Conservation (phyloP, 1,139 yeast species). For the Sugiyamaella grinbergsii region DNA sequence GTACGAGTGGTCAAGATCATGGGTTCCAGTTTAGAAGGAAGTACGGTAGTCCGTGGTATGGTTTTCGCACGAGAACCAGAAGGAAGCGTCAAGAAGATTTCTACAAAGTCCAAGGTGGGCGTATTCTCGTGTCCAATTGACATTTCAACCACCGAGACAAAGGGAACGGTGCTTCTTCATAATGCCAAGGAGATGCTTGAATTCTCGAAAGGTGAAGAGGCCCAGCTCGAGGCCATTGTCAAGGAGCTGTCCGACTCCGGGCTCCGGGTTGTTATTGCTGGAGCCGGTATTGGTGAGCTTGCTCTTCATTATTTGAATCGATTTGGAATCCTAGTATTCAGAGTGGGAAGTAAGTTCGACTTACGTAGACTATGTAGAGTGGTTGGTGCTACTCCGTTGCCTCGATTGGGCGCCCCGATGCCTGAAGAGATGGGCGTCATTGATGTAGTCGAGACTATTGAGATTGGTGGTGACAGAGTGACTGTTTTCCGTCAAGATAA, state of each 20-base stretch:
- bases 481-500: slow-evolving; percentile 86
- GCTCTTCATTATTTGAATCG: slow-evolving; percentile 92
- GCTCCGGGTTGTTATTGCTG: slow-evolving; percentile 85
- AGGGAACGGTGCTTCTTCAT: slow-evolving; percentile 93
- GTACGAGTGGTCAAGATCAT: slow-evolving; percentile 93
- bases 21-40: slow-evolving; percentile 79
- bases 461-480: slow-evolving; percentile 97
- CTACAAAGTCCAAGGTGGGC: slow-evolving; percentile 74
- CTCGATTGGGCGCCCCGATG: slow-evolving; percentile 93
- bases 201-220: slow-evolving; percentile 94
- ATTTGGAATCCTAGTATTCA: slow-evolving; percentile 78
- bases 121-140: slow-evolving; percentile 94
- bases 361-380: slow-evolving; percentile 92
- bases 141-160: slow-evolving; percentile 92
- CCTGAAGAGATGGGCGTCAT: slow-evolving; percentile 91
- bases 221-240: slow-evolving; percentile 83
- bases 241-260: slow-evolving; percentile 85
- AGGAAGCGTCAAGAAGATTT: slow-evolving; percentile 71
- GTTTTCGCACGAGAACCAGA: slow-evolving; percentile 97
- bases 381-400: slow-evolving; percentile 96
- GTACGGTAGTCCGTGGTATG: slow-evolving; percentile 93
- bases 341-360: slow-evolving; percentile 92
- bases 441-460: slow-evolving; percentile 86
- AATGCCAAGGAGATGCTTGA: slow-evolving; percentile 97
- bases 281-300: slow-evolving; percentile 88